A percentile compares a stretch with the other conserved stretches of the same genome.
These are phyloP conservation scores for Suillus brevipes DNA, from an alignment of 768 basidiomycete species.

Conservation along the genomic window DNA sequence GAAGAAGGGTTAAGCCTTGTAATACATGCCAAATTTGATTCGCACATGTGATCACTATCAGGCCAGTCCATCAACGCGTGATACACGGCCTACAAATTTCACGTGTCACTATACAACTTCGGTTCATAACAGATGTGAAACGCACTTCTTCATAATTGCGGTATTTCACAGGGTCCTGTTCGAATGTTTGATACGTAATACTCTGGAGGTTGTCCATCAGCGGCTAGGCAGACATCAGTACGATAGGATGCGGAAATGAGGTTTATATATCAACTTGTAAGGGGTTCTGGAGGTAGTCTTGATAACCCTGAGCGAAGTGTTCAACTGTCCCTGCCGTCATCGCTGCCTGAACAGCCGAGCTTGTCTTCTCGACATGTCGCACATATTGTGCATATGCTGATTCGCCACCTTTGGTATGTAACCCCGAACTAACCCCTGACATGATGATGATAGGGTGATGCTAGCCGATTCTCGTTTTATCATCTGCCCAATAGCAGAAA, in stretches of 20 bases:
- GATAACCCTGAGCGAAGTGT: conserved; percentile 88
- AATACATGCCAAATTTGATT: conserved; percentile 11
- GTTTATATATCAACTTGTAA: conserved; percentile 60
- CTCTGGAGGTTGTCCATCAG: conserved; percentile 97
- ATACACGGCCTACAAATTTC: conserved; percentile 64
- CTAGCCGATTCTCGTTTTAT: conserved; percentile 41
- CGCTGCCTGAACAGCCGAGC: conserved; percentile 61
- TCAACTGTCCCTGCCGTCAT: conserved; percentile 77
- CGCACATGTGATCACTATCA: conserved; percentile 61
- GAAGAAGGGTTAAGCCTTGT: conserved; percentile 11
- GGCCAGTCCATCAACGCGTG: conserved; percentile 76
- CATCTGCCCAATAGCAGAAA: conserved; percentile 17
- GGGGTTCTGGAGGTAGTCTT: conserved; percentile 94
- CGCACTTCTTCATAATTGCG: conserved; percentile 87
- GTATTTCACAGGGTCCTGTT: conserved; percentile 97
- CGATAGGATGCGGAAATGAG: conserved; percentile 5
- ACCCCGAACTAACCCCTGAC: conserved; percentile 58
- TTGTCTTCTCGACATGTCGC: conserved; percentile 78
- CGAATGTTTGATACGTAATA: conserved; percentile 95
- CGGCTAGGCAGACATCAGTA: conserved; percentile 52
- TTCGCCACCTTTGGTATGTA: conserved; percentile 83
- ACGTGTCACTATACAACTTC: conserved; percentile 14
- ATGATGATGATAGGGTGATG: conserved; percentile 86
- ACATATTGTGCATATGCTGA: conserved; percentile 89
- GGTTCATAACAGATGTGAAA: conserved; percentile 12